A percentile compares a stretch with the other conserved stretches of the same genome.
These are phyloP conservation scores for Candida tibetensis DNA, from an alignment of 805 yeast species.

Conservation along the genomic window DNA sequence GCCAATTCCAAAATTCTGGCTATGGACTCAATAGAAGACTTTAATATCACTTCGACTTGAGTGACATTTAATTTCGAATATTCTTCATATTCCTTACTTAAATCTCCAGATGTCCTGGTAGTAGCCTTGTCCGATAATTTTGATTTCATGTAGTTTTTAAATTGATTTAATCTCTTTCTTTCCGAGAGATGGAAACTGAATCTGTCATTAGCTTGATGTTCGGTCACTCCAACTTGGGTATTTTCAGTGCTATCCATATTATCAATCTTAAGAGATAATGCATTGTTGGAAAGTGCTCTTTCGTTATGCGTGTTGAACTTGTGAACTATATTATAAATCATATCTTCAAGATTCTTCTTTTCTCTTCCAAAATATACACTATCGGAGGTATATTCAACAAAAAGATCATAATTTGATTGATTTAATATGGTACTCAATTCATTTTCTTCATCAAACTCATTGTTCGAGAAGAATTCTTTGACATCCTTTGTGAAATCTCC, in stretches of 20 bases:
- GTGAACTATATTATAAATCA: constrained; percentile 44
- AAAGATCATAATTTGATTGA: constrained; percentile 68
- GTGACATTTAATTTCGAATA: constrained; percentile 35
- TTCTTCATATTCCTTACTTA: constrained; percentile 19
- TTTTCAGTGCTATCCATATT: constrained; percentile 31
- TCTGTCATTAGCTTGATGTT: constrained; percentile 20
- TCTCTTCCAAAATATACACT: constrained; percentile 69
- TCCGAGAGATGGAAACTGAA: constrained; percentile 35
- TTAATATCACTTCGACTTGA: constrained; percentile 61
- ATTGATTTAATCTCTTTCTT: constrained; percentile 48
- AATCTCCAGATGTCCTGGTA: constrained; percentile 23
- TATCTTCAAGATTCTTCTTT: constrained; percentile 60
- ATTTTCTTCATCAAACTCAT: constrained; percentile 46
- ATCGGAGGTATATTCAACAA: constrained; percentile 64
- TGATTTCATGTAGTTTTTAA: constrained; percentile 56
- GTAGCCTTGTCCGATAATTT: constrained; percentile 25
- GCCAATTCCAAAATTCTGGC: constrained; percentile 73
- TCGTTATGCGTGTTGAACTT: constrained; percentile 42
- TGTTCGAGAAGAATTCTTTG: constrained; percentile 53
- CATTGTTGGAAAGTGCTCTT: constrained; percentile 33
- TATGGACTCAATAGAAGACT: constrained; percentile 69
- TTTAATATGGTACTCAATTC: constrained; percentile 56
- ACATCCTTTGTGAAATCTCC: constrained; percentile 62
- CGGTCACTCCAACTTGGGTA: constrained; percentile 11
- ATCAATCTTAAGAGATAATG: constrained; percentile 33